Evolutionary conservation across 805 yeast genomes (phyloP), one percentile per base, ranked within the genome.

Genomic region (Saturnispora sanitii): DNA sequence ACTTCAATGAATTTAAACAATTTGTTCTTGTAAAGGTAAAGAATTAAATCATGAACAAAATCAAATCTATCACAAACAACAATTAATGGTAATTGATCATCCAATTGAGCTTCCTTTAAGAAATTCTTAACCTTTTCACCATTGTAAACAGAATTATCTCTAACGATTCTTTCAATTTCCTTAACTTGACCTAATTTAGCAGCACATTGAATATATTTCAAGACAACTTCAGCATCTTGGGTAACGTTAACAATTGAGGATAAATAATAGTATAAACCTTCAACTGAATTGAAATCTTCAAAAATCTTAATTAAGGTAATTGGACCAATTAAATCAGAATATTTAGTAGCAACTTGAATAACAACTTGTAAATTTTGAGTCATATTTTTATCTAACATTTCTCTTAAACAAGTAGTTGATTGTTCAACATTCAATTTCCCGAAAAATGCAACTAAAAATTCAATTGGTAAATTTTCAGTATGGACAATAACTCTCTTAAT

Each of bases 91-190:
- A 92, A 71, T 67, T 92, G 99, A 59, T 92, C 97, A 47, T 88
- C 88, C 49, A 92, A 72, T 56, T 83, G 78, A 47, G 90, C 86
- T 61, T 92, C 98, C 65, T 92, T 92, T 67, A 92, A 73, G 65
- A 84, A 94, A 68, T 92, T 92, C 71, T 92, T 92, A 45, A 92
- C 97, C 65, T 88, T 88, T 62, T 92, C 98, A 45, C 97, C 94
- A 58, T 87, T 90, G 65, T 90, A 92, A 44, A 86, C 90, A 50
- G 77, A 83, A 70, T 92, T 92, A 58, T 87, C 95, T 62, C 92
- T 80, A 39, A 87, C 96, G 47, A 92, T 77, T 62, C 99, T 79
- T 68, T 92, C 98, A 56, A 92, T 86, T 66, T 92, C 99, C 56
- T 83, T 82, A 60, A 73, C 71, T 68, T 92, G 97, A 46, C 88